Conservation (phyloP, 305 asterid species). For the Fraxinus velutina region DNA sequence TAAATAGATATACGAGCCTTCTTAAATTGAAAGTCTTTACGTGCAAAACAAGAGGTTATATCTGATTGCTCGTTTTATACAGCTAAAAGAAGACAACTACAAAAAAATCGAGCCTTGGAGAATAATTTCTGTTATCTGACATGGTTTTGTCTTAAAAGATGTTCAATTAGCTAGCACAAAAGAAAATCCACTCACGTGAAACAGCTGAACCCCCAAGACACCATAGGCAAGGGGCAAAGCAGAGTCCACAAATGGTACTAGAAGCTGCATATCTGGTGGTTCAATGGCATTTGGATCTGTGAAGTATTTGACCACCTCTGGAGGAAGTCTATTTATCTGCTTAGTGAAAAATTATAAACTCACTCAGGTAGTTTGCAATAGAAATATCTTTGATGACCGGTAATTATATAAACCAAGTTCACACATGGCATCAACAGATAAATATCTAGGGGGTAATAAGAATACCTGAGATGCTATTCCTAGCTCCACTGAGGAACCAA, state of each 20-base stretch:
- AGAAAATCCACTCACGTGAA: constrained; percentile 45
- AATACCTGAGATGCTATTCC: constrained; percentile 91
- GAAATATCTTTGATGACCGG: constrained; percentile 1
- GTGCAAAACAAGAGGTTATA: not conserved
- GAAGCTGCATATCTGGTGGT: constrained; percentile 94
- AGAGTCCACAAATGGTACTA: constrained; percentile 69
- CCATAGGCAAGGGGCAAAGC: constrained; percentile 83
- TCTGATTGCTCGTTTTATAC: constrained; percentile 10
- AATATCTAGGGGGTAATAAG: constrained; percentile 11
- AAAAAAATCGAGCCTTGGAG: not conserved
- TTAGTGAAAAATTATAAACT: constrained; percentile 20
- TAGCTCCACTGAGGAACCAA: constrained; percentile 86
- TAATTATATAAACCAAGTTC: not conserved
- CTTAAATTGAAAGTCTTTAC: constrained; percentile 3
- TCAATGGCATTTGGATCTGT: constrained; percentile 94
- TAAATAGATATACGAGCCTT: not conserved
- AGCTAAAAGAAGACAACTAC: not conserved
- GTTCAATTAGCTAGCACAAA: not conserved
- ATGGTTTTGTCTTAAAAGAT: not conserved
- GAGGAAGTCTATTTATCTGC: constrained; percentile 86
- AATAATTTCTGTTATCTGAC: not conserved
- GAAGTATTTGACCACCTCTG: constrained; percentile 82
- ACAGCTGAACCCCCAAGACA: constrained; percentile 65
- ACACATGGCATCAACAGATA: constrained; percentile 6
- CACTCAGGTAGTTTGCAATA: constrained; percentile 18